Conservation (phyloP, 2,329 filamentous ascomycete species). For the Geosmithia morbida region DNA sequence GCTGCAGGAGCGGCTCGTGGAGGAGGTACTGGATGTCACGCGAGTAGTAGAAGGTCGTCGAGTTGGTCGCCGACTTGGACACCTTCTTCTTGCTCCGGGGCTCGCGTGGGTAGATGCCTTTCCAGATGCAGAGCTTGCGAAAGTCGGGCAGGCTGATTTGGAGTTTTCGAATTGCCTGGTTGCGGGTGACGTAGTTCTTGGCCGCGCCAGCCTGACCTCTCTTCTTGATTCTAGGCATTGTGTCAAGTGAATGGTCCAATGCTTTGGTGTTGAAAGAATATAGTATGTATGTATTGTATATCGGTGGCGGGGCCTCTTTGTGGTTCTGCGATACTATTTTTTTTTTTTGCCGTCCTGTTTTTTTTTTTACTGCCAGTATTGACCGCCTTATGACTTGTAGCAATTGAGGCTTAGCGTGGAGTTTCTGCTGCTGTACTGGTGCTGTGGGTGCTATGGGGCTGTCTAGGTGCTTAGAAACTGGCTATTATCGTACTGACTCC, state of each 20-base stretch:
- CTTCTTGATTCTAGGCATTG: slow-evolving; percentile 73
- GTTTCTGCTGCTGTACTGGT: too few relatives aligned
- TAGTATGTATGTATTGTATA: slow-evolving; percentile 5
- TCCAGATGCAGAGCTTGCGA: slow-evolving; percentile 97
- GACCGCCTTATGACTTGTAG: background rate
- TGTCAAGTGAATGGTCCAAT: slow-evolving; percentile 4
- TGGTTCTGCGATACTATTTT: slow-evolving; percentile 12
- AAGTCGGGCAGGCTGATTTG: slow-evolving; percentile 97
- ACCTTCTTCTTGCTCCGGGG: slow-evolving; percentile 96
- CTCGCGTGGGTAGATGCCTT: slow-evolving; percentile 96
- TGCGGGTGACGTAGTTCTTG: slow-evolving; percentile 97
- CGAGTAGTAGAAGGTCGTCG: slow-evolving; percentile 81
- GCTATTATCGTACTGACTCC: too few relatives aligned
- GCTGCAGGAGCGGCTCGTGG: slow-evolving; percentile 84
- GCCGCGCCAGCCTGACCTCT: slow-evolving; percentile 85
- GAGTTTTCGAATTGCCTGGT: slow-evolving; percentile 92
- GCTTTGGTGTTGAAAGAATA: background rate
- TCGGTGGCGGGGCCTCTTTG: slow-evolving; percentile 2
- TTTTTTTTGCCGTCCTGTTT: slow-evolving; percentile 2
- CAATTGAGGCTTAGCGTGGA: slow-evolving; percentile 1
- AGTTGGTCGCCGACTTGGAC: slow-evolving; percentile 75
- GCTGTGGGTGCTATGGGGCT: too few relatives aligned
- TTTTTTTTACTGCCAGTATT: slow-evolving; percentile 6
- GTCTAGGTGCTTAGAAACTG: too few relatives aligned
- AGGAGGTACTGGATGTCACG: slow-evolving; percentile 98